Percentiles rank a stretch among this genome's conserved stretches.
These are phyloP conservation scores for Metschnikowia santaceciliae DNA, from an alignment of 805 yeast species.

Conservation along the genomic window DNA sequence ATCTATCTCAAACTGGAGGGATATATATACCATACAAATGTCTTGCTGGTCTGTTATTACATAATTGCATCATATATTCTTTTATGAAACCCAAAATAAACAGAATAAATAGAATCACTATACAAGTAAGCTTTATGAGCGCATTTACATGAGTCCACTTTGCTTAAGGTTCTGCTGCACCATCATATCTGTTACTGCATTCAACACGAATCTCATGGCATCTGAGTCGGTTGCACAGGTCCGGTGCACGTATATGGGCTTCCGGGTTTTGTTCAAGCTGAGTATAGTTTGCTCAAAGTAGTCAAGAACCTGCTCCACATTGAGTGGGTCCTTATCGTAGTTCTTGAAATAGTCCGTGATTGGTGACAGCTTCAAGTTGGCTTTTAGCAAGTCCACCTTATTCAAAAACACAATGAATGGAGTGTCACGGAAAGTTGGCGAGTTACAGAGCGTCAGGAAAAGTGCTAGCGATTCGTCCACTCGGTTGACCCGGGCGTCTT, in stretches of 20 bases:
- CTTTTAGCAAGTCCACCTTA: slow-evolving; percentile 77
- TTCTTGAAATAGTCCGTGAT: slow-evolving; percentile 74
- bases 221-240: slow-evolving; percentile 95
- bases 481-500: slow-evolving; percentile 83
- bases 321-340: slow-evolving; percentile 58
- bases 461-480: slow-evolving; percentile 86
- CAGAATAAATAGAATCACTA: slow-evolving; percentile 5
- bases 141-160: slow-evolving; percentile 62
- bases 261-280: slow-evolving; percentile 57
- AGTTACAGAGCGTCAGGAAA: slow-evolving; percentile 79
- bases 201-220: slow-evolving; percentile 83
- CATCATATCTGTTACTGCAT: slow-evolving; percentile 90
- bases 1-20: slow-evolving; percentile 7
- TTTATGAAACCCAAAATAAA: slow-evolving; percentile 10
- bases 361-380: slow-evolving; percentile 64
- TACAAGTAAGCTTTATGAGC: background rate
- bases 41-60: slow-evolving; percentile 13
- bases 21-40: slow-evolving; percentile 5
- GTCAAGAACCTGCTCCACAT: slow-evolving; percentile 61
- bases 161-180: slow-evolving; percentile 76
- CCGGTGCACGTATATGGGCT: slow-evolving; percentile 84
- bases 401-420: slow-evolving; percentile 88
- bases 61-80: slow-evolving; percentile 19
- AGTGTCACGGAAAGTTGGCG: slow-evolving; percentile 78
- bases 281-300: slow-evolving; percentile 70